Base-by-base conservation (phyloP, 305 asterid species). In the Fraxinus nigra region DNA sequence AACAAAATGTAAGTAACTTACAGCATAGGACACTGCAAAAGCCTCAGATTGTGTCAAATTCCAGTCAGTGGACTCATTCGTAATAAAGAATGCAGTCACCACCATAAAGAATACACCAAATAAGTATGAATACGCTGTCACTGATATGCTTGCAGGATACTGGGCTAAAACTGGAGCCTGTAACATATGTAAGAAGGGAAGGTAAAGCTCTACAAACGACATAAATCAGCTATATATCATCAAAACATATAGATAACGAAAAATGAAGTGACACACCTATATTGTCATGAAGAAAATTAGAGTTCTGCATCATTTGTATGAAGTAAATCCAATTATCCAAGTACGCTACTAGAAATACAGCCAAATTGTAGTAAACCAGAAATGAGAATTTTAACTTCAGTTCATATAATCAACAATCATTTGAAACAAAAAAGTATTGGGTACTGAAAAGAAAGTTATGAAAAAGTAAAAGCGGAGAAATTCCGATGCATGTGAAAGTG, bases 101-200 rank as follows among this genome's bases (percentile, higher is more conserved):
- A 91, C 93, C 98, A 96, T 91, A 74, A 94, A 89, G 20, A 90
- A 73, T 77, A 89, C 91, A 46, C 99, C 99, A 72, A 92, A 94
- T 72, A 84, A 85, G 89, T 94, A 93, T 77, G 99, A 90, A 88
- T 85, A 96, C 34, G 99, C 98, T 35, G 98, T 96, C 87, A 94
- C 87, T 37, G 99, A 94, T 88, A 96, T 88, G 85, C 91, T 91
- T 77, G 99, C 98, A 67, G 99, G 98, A 89, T 94, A 96, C 83
- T 90, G 92, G 30, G 92, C 93, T 81, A 96, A 83, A 83, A 96
- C 85, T 74, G 98, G 97, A 79, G 98, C 98, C 98, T 94, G 93
- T 75, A 84, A 84, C 78, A 85, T 77, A 78, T 65, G 76, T 81
- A 34, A 59, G 82, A 63, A 81, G 79, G 63, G 82, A 24, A 82